Base-by-base conservation (phyloP, 2,329 filamentous ascomycete genomes). In the Claviceps fusiformis region DNA sequence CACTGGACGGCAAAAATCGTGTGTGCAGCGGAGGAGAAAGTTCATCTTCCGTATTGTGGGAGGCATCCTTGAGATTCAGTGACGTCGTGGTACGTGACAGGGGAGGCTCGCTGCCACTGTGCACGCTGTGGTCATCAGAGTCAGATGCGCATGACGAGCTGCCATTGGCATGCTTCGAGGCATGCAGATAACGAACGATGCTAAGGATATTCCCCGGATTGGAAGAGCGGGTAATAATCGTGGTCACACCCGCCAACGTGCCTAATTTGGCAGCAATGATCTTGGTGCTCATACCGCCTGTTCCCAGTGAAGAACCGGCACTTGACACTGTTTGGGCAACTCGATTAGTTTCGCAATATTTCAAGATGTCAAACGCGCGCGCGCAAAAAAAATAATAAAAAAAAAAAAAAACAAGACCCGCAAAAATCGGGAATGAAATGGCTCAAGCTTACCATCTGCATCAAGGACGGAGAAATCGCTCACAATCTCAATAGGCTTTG, bases 211-310 rank as follows among this genome's bases (percentile, higher is more conserved):
- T 97, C 29, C 89, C 90, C 0, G 93, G 93, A 59, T 87, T 91
- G n/a, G 87, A 93, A 56, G 89, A 95, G 60, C 87, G 85, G 9
- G 93, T 95, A 65, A 98, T 97, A 65, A 98, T 82, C 3, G 93
- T 97, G 1, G 90, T 97, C 41, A 97, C 92, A 49, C 93, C 93
- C 13, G 90, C 93, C 41, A 91, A 93, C 7, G 91, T 96, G 39
- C 92, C 93, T 44, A 98, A 79, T 54, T 88, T 83, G 31, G 93
- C 93, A 54, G 93, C 93, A 31, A 95, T 85, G 62, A 98, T 95
- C 73, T 98, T 98, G 56, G 93, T 98, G 59, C 86, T 85, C 93
- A 98, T 98, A 48, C 93, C 93, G 24, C 93, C 93, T 2, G 93
- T 98, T 27, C 93, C 93, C 17, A 98, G 73, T 4, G 87, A 78